Conservation (phyloP, 139 green algal species). For the Chlorella sp. region DNA sequence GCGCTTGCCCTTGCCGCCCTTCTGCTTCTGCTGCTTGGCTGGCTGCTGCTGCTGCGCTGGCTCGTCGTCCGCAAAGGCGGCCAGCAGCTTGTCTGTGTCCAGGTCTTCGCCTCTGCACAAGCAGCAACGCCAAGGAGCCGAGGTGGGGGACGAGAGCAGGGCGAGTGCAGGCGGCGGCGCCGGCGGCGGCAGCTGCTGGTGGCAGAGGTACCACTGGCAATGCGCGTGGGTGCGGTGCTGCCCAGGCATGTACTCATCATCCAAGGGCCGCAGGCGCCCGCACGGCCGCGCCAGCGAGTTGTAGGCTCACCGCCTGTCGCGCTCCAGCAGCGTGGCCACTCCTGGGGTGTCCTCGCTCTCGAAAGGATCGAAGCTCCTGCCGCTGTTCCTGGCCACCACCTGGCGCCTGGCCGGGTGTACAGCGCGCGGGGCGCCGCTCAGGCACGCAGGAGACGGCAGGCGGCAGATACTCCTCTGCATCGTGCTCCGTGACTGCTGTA, state of each 20-base stretch:
- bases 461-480: background rate
- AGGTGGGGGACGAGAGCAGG: no score
- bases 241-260: no score
- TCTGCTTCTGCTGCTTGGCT: background rate
- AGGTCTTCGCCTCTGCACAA: no score
- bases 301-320: constrained; percentile 14
- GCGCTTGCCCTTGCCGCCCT: no score
- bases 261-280: no score
- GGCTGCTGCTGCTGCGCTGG: background rate
- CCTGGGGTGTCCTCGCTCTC: constrained; percentile 9
- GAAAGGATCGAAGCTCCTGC: background rate
- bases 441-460: background rate
- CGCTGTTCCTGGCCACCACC: no score
- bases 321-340: constrained; percentile 23
- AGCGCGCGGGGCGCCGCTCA: background rate
- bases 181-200: background rate
- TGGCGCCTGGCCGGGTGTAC: background rate
- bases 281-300: no score
- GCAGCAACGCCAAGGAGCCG: no score
- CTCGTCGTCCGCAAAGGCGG: constrained; percentile 10
- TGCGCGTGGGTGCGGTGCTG: background rate
- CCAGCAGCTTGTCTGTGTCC: background rate
- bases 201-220: background rate
- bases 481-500: background rate
- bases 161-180: no score